Evolutionary conservation across 2,329 filamentous ascomycete species (phyloP), one percentile per base, ranked within the genome.

Genomic region (Polychaeton citri): DNA sequence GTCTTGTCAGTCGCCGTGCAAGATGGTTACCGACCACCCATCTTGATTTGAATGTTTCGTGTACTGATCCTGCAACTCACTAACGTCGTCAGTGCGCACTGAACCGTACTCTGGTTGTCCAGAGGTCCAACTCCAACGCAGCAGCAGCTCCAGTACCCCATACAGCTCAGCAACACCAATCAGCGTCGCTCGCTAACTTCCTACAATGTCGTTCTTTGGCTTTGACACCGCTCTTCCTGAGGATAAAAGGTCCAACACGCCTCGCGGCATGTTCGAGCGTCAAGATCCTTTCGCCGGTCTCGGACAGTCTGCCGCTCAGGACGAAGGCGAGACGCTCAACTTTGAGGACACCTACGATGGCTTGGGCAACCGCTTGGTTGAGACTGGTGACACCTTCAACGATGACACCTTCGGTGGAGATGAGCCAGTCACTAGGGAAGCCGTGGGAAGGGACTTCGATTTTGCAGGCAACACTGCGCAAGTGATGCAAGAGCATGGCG

Each of bases 301-400:
- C 38, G 71, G 65, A 50, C 59, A 63, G 45, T 59, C 60, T 46
- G 61, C 52, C 32, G 59, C 67, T 34, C 41, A 41, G 19, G 69
- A 71, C 40, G 72, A 79, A 40, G 74, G 79, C 48, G 72, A 78
- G 54, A 68, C 63, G 67, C 72, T 82, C 51, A 82, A 96, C 51
- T 98, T 96, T 49, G 90, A 98, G 51, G 86, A 98, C 55, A 96
- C 88, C 24, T 96, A 96, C 57, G 90, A 98, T 60, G 88, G 88
- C 13, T 69, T 98, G 28, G 90, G 86, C 38, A 82, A 94, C 54
- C 77, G 82, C 58, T 77, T 98, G 21, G 79, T 94, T 51, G 88
- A 98, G 57, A 79, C 82, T 15, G 83, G 88, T 52, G 90, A 98
- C 66, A 85, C 74, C 34, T 85, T 95, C 69, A 98, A 98, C 60